Conservation (phyloP, 805 yeast species). For the Diddensiella santjacobensis region DNA sequence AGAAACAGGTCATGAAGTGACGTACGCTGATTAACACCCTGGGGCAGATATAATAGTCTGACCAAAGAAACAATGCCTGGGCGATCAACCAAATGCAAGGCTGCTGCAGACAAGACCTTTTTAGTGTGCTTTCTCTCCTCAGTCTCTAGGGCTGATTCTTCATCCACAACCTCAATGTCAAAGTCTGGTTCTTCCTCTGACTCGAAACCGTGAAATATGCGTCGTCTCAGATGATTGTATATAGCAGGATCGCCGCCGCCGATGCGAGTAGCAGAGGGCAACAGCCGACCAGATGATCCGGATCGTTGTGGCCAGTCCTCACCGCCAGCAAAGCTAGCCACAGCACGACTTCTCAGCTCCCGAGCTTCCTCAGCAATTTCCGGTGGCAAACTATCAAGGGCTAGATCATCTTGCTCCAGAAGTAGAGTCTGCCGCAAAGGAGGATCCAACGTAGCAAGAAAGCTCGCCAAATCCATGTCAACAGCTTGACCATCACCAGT, state of each 20-base stretch:
- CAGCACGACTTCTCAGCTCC: constrained; percentile 23
- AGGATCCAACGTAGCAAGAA: constrained; percentile 33
- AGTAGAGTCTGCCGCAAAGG: constrained; percentile 31
- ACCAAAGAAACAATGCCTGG: constrained; percentile 71
- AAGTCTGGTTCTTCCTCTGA: constrained; percentile 16
- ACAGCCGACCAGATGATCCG: background rate
- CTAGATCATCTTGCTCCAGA: constrained; percentile 33
- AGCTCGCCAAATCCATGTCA: constrained; percentile 30
- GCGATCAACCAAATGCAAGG: constrained; percentile 67
- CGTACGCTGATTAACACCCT: constrained; percentile 54
- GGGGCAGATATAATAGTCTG: constrained; percentile 70
- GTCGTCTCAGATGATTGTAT: background rate
- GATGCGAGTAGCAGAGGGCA: background rate
- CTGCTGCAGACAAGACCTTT: constrained; percentile 24
- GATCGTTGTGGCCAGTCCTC: constrained; percentile 2
- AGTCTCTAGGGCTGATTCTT: constrained; percentile 33
- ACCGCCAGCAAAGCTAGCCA: constrained; percentile 16
- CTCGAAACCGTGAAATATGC: background rate
- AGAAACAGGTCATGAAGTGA: constrained; percentile 61
- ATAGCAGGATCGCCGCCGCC: background rate
- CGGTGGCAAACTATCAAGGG: constrained; percentile 30
- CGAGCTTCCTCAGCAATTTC: constrained; percentile 33
- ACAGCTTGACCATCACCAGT: constrained; percentile 20
- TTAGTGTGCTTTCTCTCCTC: constrained; percentile 8
- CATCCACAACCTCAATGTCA: constrained; percentile 31